A percentile compares a stretch with the other conserved stretches of the same genome.
These are phyloP conservation scores for Volutella citrinella DNA, from an alignment of 2,329 filamentous ascomycete species.

Conservation along the genomic window DNA sequence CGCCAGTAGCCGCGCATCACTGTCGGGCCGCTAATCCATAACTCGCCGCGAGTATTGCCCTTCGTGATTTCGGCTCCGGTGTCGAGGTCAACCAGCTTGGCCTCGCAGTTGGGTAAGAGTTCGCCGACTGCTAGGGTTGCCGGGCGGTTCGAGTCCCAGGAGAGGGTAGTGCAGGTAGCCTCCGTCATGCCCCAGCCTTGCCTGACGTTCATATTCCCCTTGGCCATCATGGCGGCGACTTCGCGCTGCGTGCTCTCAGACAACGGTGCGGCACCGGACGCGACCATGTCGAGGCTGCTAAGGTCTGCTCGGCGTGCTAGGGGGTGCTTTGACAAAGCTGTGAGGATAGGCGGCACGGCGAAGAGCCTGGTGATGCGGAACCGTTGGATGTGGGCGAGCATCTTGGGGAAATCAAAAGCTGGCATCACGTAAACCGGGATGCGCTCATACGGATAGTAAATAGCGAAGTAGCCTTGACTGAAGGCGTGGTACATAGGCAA, in stretches of 20 bases:
- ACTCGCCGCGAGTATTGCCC: slow-evolving; percentile 59
- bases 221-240: slow-evolving; percentile 49
- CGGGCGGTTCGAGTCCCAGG: slow-evolving; percentile 62
- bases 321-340: slow-evolving; percentile 70
- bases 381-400: slow-evolving; percentile 65
- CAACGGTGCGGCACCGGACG: slow-evolving; percentile 69
- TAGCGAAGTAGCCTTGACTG: slow-evolving; percentile 68
- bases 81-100: slow-evolving; percentile 60
- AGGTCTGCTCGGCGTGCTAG: slow-evolving; percentile 65
- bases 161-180: slow-evolving; percentile 66
- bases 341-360: slow-evolving; percentile 72
- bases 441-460: slow-evolving; percentile 52
- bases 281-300: slow-evolving; percentile 57
- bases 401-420: slow-evolving; percentile 70
- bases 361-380: slow-evolving; percentile 66
- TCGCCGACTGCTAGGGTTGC: slow-evolving; percentile 24
- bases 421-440: slow-evolving; percentile 75
- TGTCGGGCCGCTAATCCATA: slow-evolving; percentile 71
- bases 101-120: slow-evolving; percentile 45
- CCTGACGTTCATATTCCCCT: slow-evolving; percentile 34
- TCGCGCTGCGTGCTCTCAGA: slow-evolving; percentile 44
- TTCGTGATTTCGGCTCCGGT: slow-evolving; percentile 49
- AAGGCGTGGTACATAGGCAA: slow-evolving; percentile 76
- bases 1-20: slow-evolving; percentile 77
- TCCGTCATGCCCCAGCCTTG: slow-evolving; percentile 93